A percentile compares a stretch with the other conserved stretches of the same genome.
Conservation (phyloP, 2,329 filamentous ascomycete genomes). For the Arthrobotrys conoides region DNA sequence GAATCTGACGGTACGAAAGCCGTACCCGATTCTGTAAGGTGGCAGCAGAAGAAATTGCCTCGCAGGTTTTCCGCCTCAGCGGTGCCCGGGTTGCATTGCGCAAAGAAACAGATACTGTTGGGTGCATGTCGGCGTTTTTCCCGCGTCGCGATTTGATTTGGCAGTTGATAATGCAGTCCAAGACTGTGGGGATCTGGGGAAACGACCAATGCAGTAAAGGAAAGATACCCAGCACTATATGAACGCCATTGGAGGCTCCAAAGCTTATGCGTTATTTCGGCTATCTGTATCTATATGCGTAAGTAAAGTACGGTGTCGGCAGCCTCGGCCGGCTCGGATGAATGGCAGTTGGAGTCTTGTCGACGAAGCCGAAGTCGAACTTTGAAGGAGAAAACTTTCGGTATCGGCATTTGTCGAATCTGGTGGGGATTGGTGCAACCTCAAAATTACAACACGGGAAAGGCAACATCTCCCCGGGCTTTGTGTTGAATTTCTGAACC, state of each 20-base stretch:
- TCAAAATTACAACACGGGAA: constrained; percentile 28
- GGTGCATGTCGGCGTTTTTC: constrained; percentile 40
- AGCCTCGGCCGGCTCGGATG: constrained; percentile 57
- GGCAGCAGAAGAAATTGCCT: constrained; percentile 26
- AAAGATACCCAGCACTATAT: constrained; percentile 38
- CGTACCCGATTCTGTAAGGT: constrained; percentile 21
- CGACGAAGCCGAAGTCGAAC: constrained; percentile 24
- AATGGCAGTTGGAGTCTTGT: constrained; percentile 41
- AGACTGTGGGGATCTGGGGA: constrained; percentile 22
- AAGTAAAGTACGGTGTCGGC: constrained; percentile 25
- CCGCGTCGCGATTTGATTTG: constrained; percentile 4
- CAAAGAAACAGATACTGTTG: constrained; percentile 39
- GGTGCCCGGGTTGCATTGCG: constrained; percentile 30
- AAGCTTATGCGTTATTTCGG: constrained; percentile 32
- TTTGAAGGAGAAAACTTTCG: constrained; percentile 40
- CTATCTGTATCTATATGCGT: constrained; percentile 25
- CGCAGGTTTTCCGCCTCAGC: constrained; percentile 40
- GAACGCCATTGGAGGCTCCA: constrained; percentile 40
- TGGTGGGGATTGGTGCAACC: constrained; percentile 41
- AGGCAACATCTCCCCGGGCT: background rate
- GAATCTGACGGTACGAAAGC: constrained; percentile 37
- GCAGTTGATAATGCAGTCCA: constrained; percentile 16
- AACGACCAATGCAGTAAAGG: constrained; percentile 28
- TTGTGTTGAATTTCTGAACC: constrained; percentile 11
- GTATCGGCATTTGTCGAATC: constrained; percentile 9